Base-by-base conservation (phyloP, 2,329 filamentous ascomycete genomes). In the Ophiostoma novo-ulmi region DNA sequence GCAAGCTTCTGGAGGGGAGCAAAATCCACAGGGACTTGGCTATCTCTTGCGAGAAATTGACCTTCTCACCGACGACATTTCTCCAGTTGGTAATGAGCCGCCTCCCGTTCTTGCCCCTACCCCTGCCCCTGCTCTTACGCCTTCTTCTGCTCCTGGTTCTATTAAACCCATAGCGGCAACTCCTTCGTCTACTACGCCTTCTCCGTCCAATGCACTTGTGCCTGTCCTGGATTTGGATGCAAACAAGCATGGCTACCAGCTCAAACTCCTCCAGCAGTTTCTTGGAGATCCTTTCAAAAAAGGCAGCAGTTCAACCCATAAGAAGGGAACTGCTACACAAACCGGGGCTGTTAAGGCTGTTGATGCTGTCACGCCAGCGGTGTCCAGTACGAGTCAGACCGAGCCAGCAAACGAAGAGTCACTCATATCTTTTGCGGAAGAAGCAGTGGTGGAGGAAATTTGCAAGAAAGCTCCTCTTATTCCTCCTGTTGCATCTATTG, bases 241-340 rank as follows among this genome's bases (percentile, higher is more conserved):
- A 14, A 67, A 35, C 65, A 72, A 70, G 58, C 31, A 71, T 55
- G 61, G 66, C 55, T 72, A 71, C 67, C 58, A 74, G 69, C 55
- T 74, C 69, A 70, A 61, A 22, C 58, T 72, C 44, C 71, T 74
- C 0, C 71, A 70, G 68, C 55, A 73, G 17, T 74, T 73, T 70
- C 61, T 71, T 38, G 66, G 67, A 44, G 71, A 67, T n/a, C 63
- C 68, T 0, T 31, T 58, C 7, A 71, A 67, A 20, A 67, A 65
- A 48, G 22, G 17, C 31, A 6, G 36, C 63, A 39, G 7, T 11
- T 36, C 58, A 31, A 35, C 1, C 26, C 58, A 63, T 1, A 14
- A 6, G 6, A 36, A 20, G 58, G 26, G 5, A 26, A 3, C 11
- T 1, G 17, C 17, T 8, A 39, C n/a, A 11, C 5, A 36, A 22